These are phyloP conservation scores for Kluyveromyces wickerhamii DNA, from an alignment of 805 yeast species.

Conservation along the genomic window DNA sequence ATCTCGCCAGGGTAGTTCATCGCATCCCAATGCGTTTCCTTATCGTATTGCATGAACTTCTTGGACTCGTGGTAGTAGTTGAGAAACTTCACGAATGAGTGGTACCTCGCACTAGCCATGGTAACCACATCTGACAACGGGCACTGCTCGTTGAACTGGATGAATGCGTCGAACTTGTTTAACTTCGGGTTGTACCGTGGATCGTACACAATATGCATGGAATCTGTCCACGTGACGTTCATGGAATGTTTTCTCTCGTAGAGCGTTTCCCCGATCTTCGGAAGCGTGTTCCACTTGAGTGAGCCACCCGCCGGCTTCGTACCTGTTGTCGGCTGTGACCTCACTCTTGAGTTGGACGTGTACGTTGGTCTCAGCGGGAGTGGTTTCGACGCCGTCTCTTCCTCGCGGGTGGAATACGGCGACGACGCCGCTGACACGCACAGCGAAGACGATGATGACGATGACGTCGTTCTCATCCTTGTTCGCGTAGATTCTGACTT, in stretches of 20 bases:
- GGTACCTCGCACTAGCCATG: constrained; percentile 16
- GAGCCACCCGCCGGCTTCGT: too few relatives aligned
- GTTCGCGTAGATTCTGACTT: too few relatives aligned
- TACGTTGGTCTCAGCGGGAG: not conserved
- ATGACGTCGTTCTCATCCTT: too few relatives aligned
- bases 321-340: constrained; percentile 1
- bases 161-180: constrained; percentile 19
- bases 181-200: constrained; percentile 21
- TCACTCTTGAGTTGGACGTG: not conserved
- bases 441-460: too few relatives aligned
- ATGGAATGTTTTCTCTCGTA: constrained; percentile 16
- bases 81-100: constrained; percentile 16
- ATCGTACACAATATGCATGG: constrained; percentile 23
- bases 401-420: too few relatives aligned
- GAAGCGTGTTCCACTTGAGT: constrained; percentile 23
- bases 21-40: not conserved
- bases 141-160: constrained; percentile 20
- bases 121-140: constrained; percentile 15
- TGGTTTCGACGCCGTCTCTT: not conserved
- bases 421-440: too few relatives aligned
- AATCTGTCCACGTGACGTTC: constrained; percentile 14
- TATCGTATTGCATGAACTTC: constrained; percentile 7
- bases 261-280: constrained; percentile 14
- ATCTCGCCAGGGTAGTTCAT: constrained; percentile 8
- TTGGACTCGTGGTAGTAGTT: constrained; percentile 16